Percentiles rank a stretch among this genome's conserved stretches.
Conservation (phyloP, 768 basidiomycete species). For the Gloeopeniophorella convolvens region DNA sequence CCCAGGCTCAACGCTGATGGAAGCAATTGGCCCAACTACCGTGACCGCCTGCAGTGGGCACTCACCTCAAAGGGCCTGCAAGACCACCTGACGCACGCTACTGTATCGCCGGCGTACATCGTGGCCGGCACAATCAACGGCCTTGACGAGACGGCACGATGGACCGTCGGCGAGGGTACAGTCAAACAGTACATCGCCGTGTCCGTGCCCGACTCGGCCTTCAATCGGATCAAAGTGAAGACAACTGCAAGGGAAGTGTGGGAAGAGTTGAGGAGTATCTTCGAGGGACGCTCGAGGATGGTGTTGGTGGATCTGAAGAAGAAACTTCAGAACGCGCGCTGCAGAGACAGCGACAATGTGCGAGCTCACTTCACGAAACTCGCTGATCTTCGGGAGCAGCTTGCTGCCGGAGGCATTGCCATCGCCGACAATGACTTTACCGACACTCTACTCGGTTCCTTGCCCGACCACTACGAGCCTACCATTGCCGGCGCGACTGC, state of each 20-base stretch:
- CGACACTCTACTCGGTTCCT: slow-evolving; percentile 13
- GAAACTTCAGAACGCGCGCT: not conserved
- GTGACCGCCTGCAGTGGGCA: too few species aligned
- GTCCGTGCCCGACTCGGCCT: not conserved
- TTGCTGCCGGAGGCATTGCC: not conserved
- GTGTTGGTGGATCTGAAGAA: not conserved
- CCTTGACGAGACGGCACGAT: not conserved
- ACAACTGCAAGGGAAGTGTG: not conserved
- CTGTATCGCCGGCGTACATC: not conserved
- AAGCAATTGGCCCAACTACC: too few species aligned
- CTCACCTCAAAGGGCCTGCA: too few species aligned
- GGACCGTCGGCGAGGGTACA: not conserved
- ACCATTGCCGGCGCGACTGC: not conserved
- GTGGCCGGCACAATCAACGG: not conserved
- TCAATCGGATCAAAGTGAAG: not conserved
- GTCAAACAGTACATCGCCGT: not conserved
- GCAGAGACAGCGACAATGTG: not conserved
- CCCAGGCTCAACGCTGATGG: too few species aligned
- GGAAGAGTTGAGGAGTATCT: not conserved
- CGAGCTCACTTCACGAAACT: not conserved
- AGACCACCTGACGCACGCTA: not conserved
- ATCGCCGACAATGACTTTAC: slow-evolving; percentile 3
- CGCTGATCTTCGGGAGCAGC: not conserved
- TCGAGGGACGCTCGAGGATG: not conserved
- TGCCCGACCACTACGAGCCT: slow-evolving; percentile 12